phyloP scores from a whole-genome alignment of 345 rosid genomes.

The Eucalyptus regnans region DNA sequence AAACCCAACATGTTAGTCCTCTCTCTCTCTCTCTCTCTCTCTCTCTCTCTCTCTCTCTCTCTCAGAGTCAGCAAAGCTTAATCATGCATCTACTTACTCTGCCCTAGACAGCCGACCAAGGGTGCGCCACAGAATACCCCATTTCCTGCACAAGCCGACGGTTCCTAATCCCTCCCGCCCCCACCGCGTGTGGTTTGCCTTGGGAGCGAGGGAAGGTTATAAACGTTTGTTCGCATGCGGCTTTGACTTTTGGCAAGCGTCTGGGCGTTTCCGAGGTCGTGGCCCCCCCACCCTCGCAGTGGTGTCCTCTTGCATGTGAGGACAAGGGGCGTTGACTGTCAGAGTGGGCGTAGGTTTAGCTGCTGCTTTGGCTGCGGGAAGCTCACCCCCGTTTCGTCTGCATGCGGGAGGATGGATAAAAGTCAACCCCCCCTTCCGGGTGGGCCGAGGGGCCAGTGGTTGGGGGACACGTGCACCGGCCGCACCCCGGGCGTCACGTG shows the following conservation, averaged over 20 bases:
- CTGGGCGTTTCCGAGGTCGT: background rate
- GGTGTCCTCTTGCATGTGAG: background rate
- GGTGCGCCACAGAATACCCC: background rate
- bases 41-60: background rate
- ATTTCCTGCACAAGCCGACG: background rate
- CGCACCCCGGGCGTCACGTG: background rate
- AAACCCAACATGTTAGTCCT: background rate
- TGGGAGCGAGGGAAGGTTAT: slow-evolving; percentile 17
- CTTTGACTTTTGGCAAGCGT: slow-evolving; percentile 46
- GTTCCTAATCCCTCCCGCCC: background rate
- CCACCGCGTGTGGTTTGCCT: background rate
- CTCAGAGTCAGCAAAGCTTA: background rate
- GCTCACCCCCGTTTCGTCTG: background rate
- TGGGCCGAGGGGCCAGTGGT: slow-evolving; percentile 4
- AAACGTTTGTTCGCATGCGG: background rate
- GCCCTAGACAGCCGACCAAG: background rate
- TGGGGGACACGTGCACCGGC: slow-evolving; percentile 2
- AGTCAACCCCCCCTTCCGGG: slow-evolving; percentile 28
- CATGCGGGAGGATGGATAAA: background rate
- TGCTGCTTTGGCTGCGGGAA: background rate
- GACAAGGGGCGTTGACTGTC: slow-evolving; percentile 38
- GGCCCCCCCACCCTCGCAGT: background rate
- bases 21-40: background rate
- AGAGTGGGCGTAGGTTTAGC: slow-evolving; percentile 48
- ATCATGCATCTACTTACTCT: background rate